These are phyloP conservation scores for Halteria grandinella DNA, from an alignment of 73 alveolate species.

Conservation along the genomic window DNA sequence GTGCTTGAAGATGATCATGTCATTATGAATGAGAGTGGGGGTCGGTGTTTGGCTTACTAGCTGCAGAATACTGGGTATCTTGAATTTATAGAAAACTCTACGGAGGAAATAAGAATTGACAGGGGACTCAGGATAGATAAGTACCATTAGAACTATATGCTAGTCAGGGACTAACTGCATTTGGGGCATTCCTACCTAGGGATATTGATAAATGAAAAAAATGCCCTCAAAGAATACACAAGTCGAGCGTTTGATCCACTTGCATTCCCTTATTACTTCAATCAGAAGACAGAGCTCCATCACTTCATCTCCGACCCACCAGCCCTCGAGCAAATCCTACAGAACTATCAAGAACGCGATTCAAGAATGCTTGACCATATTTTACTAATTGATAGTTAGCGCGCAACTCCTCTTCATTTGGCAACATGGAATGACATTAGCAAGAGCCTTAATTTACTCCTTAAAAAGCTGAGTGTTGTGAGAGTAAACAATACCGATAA, in stretches of 20 bases:
- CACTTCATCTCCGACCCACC: neutral
- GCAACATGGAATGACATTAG: conserved; percentile 8
- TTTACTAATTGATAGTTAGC: neutral
- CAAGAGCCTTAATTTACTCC: neutral
- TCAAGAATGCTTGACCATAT: neutral
- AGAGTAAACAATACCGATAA: neutral
- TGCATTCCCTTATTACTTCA: neutral
- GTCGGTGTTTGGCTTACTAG: neutral
- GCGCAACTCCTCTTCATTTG: conserved; percentile 31
- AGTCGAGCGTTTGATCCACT: neutral
- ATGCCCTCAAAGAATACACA: neutral
- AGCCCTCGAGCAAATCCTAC: neutral
- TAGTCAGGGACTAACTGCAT: conserved; percentile 1
- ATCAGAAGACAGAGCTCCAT: conserved; percentile 9
- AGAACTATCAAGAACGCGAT: neutral
- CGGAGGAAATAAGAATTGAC: conserved; percentile 19
- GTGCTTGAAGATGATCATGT: conserved; percentile 7
- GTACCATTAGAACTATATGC: neutral
- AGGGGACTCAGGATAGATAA: conserved; percentile 1
- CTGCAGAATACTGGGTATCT: neutral
- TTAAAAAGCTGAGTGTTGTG: neutral
- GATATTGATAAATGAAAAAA: neutral
- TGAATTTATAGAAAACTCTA: neutral
- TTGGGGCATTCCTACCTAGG: conserved; percentile 5
- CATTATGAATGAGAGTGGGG: neutral